These are phyloP conservation scores for Annulohypoxylon truncatum DNA, from an alignment of 2,329 filamentous ascomycete species.

Conservation along the genomic window DNA sequence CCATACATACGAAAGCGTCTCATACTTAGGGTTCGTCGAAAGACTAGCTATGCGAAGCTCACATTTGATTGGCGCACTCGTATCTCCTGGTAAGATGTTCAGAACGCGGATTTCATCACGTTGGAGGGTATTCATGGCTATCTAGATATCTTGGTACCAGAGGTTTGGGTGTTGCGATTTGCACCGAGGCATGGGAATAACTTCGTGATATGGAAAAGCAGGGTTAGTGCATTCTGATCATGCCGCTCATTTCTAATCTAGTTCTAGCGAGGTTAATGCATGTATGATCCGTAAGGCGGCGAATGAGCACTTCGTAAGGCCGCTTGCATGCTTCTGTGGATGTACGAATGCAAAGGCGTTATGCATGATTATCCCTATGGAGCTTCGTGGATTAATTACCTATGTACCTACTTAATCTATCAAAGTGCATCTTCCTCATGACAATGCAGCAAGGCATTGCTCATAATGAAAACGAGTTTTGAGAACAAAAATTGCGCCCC, in stretches of 20 bases:
- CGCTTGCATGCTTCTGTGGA: neutral
- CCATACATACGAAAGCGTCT: neutral
- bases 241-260: neutral
- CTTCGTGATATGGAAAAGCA: neutral
- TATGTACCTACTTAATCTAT: neutral
- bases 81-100: neutral
- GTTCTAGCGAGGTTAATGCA: neutral
- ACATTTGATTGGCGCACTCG: neutral
- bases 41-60: neutral
- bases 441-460: neutral
- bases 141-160: neutral
- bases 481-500: constrained; percentile 7
- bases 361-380: too few relatives aligned
- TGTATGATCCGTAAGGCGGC: neutral
- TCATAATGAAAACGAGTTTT: neutral
- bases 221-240: neutral
- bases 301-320: neutral
- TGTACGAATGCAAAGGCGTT: too few relatives aligned
- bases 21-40: neutral
- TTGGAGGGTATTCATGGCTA: neutral
- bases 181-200: too few relatives aligned
- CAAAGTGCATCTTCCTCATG: neutral
- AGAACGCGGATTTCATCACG: neutral
- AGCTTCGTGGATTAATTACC: too few relatives aligned
- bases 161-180: neutral